Conservation (phyloP, 768 basidiomycete species). For the Pleurotus tuber-regium region DNA sequence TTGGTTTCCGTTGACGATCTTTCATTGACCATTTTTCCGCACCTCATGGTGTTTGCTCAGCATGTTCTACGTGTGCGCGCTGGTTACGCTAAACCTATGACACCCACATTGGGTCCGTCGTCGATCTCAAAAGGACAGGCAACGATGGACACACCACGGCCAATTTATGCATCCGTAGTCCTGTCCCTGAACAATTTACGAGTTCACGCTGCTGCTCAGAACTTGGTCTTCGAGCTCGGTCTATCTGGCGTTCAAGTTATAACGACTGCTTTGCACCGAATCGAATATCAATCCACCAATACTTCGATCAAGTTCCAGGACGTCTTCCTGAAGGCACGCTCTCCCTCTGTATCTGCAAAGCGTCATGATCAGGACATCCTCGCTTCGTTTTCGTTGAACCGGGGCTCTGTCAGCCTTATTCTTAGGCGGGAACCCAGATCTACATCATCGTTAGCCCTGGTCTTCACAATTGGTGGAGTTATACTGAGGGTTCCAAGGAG, state of each 20-base stretch:
- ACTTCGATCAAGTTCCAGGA: slow-evolving; percentile 47
- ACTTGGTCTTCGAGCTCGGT: slow-evolving; percentile 62
- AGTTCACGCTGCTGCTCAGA: slow-evolving; percentile 69
- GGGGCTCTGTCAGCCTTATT: slow-evolving; percentile 44
- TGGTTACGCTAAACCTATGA: slow-evolving; percentile 24
- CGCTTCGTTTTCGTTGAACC: slow-evolving; percentile 53
- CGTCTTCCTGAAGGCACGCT: slow-evolving; percentile 57
- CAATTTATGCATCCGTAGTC: neutral
- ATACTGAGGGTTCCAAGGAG: slow-evolving; percentile 73
- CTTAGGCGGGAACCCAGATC: slow-evolving; percentile 43
- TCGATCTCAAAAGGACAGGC: neutral
- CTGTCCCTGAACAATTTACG: slow-evolving; percentile 36
- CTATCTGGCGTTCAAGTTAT: slow-evolving; percentile 36
- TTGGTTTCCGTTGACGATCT: slow-evolving; percentile 37
- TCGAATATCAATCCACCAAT: slow-evolving; percentile 41
- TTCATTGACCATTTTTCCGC: slow-evolving; percentile 47
- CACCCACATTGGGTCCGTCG: neutral
- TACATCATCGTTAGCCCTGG: slow-evolving; percentile 37
- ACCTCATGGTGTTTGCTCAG: slow-evolving; percentile 59
- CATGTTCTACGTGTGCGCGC: slow-evolving; percentile 50
- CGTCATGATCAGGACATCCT: slow-evolving; percentile 52
- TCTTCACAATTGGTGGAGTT: slow-evolving; percentile 43
- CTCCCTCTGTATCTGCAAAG: slow-evolving; percentile 37
- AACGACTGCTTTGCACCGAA: slow-evolving; percentile 28
- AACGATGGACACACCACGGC: slow-evolving; percentile 11